phyloP scores from a whole-genome alignment of 805 yeast species.

The Metschnikowia similis region DNA sequence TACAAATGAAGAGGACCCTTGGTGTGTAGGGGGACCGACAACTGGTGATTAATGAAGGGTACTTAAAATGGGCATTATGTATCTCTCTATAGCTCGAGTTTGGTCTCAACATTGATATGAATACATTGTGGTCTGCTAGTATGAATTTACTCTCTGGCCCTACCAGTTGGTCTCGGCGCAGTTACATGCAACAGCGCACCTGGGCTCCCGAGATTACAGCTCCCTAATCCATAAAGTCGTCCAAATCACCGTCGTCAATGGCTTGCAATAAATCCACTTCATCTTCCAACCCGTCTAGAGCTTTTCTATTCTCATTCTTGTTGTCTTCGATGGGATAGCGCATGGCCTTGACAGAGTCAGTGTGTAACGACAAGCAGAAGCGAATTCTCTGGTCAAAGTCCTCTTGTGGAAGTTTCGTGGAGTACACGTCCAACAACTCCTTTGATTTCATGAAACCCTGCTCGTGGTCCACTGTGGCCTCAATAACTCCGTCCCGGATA shows the following conservation, averaged over 20 bases:
- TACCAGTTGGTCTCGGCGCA: too few species aligned
- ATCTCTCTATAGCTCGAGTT: neutral
- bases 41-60: too few species aligned
- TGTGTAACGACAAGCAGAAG: constrained; percentile 85
- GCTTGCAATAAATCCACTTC: constrained; percentile 43
- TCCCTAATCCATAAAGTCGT: constrained; percentile 42
- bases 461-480: constrained; percentile 88
- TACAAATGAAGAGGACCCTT: neutral
- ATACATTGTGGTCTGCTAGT: neutral
- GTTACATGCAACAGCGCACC: neutral
- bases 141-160: too few species aligned
- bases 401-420: constrained; percentile 79
- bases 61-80: neutral
- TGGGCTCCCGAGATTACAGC: neutral
- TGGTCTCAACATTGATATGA: neutral
- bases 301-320: constrained; percentile 27
- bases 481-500: constrained; percentile 95
- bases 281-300: constrained; percentile 33
- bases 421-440: constrained; percentile 81
- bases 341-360: constrained; percentile 92
- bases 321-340: constrained; percentile 63
- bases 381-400: constrained; percentile 91
- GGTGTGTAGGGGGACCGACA: too few species aligned
- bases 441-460: constrained; percentile 87
- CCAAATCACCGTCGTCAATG: constrained; percentile 54